phyloP scores from a whole-genome alignment of 768 basidiomycete species.

The Coprinellus micaceus region DNA sequence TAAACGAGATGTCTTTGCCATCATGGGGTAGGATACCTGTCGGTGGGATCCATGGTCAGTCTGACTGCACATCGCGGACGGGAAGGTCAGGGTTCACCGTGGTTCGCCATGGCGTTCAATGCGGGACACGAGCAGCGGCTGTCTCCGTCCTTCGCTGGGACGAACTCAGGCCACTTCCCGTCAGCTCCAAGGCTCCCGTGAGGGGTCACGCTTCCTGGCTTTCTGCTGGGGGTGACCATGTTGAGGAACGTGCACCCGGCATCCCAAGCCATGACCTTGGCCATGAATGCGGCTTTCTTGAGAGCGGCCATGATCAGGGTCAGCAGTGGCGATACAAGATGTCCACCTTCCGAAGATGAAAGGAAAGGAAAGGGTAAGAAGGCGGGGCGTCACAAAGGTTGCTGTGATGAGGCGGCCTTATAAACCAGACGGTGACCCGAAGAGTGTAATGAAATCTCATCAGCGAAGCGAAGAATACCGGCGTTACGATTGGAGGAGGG shows the following conservation, averaged over 20 bases:
- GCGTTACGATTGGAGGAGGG: neutral
- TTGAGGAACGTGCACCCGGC: conserved; percentile 48
- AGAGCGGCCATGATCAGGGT: neutral
- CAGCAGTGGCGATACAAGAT: neutral
- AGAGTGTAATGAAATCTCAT: neutral
- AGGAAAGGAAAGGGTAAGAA: neutral
- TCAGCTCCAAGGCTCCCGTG: conserved; percentile 52
- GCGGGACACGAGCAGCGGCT: conserved; percentile 74
- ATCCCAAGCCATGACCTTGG: conserved; percentile 49
- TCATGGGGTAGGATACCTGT: conserved; percentile 63
- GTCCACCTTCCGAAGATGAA: too few relatives aligned
- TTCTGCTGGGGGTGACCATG: conserved; percentile 44
- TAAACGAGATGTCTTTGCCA: conserved; percentile 68
- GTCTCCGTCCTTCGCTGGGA: conserved; percentile 54
- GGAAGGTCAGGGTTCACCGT: conserved; percentile 55
- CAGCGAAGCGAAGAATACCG: conserved; percentile 1
- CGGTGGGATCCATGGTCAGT: conserved; percentile 18
- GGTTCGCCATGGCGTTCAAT: conserved; percentile 79
- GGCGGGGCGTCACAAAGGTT: neutral
- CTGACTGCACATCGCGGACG: too few relatives aligned
- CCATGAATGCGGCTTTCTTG: neutral
- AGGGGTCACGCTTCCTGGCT: conserved; percentile 53
- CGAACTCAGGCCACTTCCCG: conserved; percentile 68
- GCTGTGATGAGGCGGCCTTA: neutral
- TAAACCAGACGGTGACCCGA: neutral